These are phyloP conservation scores for Excoecaria cochinchinensis DNA, from an alignment of 345 rosid genomes.

Conservation along the genomic window DNA sequence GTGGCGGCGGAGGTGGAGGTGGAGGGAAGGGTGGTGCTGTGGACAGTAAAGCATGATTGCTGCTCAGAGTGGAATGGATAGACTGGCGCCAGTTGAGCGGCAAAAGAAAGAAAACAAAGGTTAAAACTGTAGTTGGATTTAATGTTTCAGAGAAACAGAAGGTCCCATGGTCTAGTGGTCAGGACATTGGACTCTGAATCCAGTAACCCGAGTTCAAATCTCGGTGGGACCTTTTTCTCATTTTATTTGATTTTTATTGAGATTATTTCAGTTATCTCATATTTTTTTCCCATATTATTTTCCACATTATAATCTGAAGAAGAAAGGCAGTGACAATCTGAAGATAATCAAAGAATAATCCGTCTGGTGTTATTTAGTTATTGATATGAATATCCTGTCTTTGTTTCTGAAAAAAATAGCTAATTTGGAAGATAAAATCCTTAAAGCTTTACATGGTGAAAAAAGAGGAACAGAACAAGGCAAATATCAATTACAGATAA, in stretches of 20 bases:
- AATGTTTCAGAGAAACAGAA: too few relatives aligned
- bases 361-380: not conserved
- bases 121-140: too few relatives aligned
- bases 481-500: slow-evolving; percentile 22
- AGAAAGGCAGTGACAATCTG: not conserved
- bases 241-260: not conserved
- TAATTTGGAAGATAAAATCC: not conserved
- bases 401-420: not conserved
- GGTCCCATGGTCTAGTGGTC: slow-evolving; percentile 82
- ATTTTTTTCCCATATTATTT: not conserved
- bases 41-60: slow-evolving; percentile 22
- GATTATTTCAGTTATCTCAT: not conserved
- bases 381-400: not conserved
- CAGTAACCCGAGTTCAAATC: slow-evolving; percentile 98
- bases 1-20: slow-evolving; percentile 30
- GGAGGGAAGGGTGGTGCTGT: slow-evolving; percentile 25
- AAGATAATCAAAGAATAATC: not conserved
- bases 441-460: slow-evolving; percentile 17
- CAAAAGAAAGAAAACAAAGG: too few relatives aligned
- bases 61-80: not conserved
- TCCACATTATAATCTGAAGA: not conserved
- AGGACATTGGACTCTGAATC: slow-evolving; percentile 97
- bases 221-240: slow-evolving; percentile 67
- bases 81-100: not conserved
- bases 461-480: not conserved